phyloP scores from a whole-genome alignment of 345 rosid genomes.

The Eucalyptus dawsonii region DNA sequence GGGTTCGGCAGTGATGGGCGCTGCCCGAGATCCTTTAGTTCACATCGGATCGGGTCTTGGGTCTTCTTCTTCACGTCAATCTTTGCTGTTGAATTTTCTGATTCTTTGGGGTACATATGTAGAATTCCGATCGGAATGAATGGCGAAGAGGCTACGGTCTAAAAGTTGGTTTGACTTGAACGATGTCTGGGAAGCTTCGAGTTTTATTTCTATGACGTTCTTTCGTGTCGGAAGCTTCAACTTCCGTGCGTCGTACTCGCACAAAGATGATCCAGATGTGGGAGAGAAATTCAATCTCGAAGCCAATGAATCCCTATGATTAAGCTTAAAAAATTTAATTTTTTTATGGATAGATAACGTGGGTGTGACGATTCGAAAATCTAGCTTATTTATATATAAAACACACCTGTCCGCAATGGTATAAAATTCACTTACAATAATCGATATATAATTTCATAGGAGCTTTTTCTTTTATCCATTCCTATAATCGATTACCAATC shows the following conservation, averaged over 20 bases:
- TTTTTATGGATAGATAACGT: no score
- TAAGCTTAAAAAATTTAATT: neutral
- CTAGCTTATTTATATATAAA: no score
- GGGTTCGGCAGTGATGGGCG: neutral
- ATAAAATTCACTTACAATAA: accelerated
- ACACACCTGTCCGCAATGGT: accelerated
- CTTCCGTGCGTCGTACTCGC: neutral
- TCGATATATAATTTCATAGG: no score
- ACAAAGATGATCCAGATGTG: no score
- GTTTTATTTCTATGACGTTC: neutral
- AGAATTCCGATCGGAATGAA: neutral
- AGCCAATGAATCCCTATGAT: neutral
- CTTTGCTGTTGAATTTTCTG: neutral
- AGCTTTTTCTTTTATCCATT: neutral
- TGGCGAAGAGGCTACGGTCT: neutral
- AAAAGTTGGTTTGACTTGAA: neutral
- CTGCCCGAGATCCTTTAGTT: no score
- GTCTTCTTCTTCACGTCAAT: neutral
- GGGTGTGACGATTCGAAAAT: accelerated
- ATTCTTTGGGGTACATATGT: neutral
- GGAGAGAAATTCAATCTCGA: neutral
- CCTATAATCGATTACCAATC: neutral
- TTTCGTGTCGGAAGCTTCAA: neutral
- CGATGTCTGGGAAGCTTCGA: neutral
- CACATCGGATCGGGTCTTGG: neutral